Percentiles rank a stretch among this genome's conserved stretches.
Evolutionary conservation across 2,329 filamentous ascomycete genomes (phyloP).

Genomic region (Ceratocystis ficicola): DNA sequence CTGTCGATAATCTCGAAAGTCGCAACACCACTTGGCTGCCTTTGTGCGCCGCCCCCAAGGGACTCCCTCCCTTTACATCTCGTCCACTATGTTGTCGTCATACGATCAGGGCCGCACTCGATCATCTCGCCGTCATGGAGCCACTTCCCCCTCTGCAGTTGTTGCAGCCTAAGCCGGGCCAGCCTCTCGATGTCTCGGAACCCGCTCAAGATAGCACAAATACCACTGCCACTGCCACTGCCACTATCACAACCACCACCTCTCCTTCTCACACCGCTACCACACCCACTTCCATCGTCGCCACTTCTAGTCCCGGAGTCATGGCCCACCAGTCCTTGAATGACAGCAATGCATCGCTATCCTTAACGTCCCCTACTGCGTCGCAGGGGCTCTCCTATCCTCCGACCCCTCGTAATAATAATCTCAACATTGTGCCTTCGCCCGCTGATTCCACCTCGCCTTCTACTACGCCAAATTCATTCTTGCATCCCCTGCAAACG

Average conservation of each 20-base stretch:
- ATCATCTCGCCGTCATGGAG: conserved; percentile 21
- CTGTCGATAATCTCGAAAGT: conserved; percentile 11
- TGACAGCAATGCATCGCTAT: conserved; percentile 8
- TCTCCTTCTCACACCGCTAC: no score
- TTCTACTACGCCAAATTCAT: conserved; percentile 40
- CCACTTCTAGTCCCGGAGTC: background rate
- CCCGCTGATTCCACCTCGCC: conserved; percentile 45
- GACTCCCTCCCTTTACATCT: conserved; percentile 15
- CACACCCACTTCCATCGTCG: no score
- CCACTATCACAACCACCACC: no score
- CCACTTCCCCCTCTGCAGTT: conserved; percentile 23
- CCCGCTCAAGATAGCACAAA: background rate
- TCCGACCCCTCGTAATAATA: conserved; percentile 19
- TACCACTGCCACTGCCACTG: background rate
- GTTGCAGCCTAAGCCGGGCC: conserved; percentile 22
- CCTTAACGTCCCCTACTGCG: conserved; percentile 10
- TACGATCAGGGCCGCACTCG: conserved; percentile 22
- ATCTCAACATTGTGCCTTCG: conserved; percentile 31
- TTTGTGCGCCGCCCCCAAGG: conserved; percentile 18
- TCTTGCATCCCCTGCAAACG: conserved; percentile 57
- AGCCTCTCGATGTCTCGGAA: conserved; percentile 19
- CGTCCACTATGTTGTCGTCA: conserved; percentile 23
- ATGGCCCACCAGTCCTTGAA: background rate
- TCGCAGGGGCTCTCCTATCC: conserved; percentile 19
- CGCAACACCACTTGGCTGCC: conserved; percentile 17